Evolutionary conservation across 2,329 filamentous ascomycete species (phyloP), one percentile per base, ranked within the genome.

Genomic region (Fusarium xyrophilum): DNA sequence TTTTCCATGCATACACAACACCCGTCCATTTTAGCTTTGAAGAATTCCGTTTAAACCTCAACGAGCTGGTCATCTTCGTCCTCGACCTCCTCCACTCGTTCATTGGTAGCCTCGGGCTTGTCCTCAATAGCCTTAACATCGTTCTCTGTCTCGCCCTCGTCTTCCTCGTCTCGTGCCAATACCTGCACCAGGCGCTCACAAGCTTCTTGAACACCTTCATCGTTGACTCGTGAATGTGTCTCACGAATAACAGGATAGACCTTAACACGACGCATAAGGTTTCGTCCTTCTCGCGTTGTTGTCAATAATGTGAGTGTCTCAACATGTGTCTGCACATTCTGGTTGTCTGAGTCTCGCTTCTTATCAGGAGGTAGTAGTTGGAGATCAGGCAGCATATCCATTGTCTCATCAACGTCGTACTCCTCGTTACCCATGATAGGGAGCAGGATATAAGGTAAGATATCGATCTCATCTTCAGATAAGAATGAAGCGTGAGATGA

Each of bases 351-450:
- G 68, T 99, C 96, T 40, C 95, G 88, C 79, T 90, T 84, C 83
- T 99, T 98, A 76, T 97, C 93, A 0, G 93, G 91, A 0, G 93
- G 91, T 14, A 98, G 84, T 1, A 98, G 85, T 79, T 98, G 95
- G 67, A 97, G 83, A 77, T 98, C 96, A 0, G 93, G 89, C 14
- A 97, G 84, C 93, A 99, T 97, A 39, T 86, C 88, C 76, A 93
- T 86, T 60, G 87, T 91, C 70, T 99, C 96, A 50, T 97, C 93
- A 36, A 94, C 92, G 21, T 90, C 85, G 76, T 95, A 97, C 76
- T 96, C 92, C 77, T 98, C 96, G 35, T 86, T 89, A 0, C 95
- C 95, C 74, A 91, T 95, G 48, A 98, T 89, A 0, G 96, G 95
- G 10, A 97, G 84, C 13, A 99, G 82, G 19, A 98, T 83, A 78